phyloP scores from a whole-genome alignment of 768 basidiomycete species.

The Pulveroboletus sp. region DNA sequence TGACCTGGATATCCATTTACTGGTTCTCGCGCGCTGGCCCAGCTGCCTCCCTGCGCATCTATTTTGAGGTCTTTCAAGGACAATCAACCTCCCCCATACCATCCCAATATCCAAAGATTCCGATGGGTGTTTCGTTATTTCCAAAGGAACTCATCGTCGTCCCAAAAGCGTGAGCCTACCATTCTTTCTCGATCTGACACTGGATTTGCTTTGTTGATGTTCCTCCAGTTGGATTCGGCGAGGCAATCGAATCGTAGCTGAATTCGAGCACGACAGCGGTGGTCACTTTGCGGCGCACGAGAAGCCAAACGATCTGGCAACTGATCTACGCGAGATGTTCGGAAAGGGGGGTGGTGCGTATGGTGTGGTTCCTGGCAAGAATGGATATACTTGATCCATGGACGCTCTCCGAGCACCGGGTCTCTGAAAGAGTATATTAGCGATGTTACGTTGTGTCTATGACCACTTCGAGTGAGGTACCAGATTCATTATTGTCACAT shows the following conservation, averaged over 20 bases:
- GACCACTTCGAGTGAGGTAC: too few relatives aligned
- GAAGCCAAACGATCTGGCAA: constrained; percentile 42
- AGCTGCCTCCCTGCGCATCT: constrained; percentile 53
- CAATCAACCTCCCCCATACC: not conserved
- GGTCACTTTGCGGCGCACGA: constrained; percentile 61
- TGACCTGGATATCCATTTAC: constrained; percentile 59
- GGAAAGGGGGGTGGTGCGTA: constrained; percentile 47
- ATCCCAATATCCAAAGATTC: constrained; percentile 27
- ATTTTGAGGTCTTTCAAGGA: constrained; percentile 41
- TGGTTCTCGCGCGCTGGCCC: constrained; percentile 59
- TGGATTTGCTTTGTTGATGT: not conserved
- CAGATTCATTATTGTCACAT: too few relatives aligned
- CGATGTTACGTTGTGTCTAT: too few relatives aligned
- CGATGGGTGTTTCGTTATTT: constrained; percentile 49
- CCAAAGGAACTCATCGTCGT: constrained; percentile 43
- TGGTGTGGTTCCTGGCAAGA: constrained; percentile 42
- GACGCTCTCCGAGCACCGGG: too few relatives aligned
- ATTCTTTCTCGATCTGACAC: not conserved
- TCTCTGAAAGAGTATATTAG: too few relatives aligned
- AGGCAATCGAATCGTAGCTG: constrained; percentile 42
- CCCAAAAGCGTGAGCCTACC: constrained; percentile 35
- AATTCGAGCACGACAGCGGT: constrained; percentile 44
- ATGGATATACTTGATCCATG: constrained; percentile 40
- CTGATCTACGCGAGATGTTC: constrained; percentile 55
- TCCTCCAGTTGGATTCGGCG: constrained; percentile 40